Conservation (phyloP, 2,329 filamentous ascomycete genomes). For the Lithohypha guttulata region DNA sequence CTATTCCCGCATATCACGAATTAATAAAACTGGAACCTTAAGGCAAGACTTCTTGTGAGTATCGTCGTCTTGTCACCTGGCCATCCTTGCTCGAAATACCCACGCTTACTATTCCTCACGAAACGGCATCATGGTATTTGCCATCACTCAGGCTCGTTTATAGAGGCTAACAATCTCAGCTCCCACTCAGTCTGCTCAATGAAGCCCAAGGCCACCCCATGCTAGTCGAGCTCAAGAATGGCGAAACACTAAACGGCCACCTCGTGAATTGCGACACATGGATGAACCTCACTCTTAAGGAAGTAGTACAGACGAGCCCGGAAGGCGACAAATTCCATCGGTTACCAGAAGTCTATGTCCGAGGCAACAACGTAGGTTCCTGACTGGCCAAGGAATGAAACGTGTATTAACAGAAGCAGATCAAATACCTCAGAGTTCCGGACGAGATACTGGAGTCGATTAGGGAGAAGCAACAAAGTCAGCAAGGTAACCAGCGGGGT, state of each 20-base stretch:
- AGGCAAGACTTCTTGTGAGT: too few species aligned
- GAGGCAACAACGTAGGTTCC: constrained; percentile 79
- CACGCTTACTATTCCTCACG: too few species aligned
- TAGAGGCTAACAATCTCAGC: constrained; percentile 32
- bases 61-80: too few species aligned
- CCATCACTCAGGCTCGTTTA: too few species aligned
- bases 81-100: too few species aligned
- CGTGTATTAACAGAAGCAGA: constrained; percentile 44
- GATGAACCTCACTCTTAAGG: constrained; percentile 98
- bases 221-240: constrained; percentile 94
- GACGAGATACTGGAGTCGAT: constrained; percentile 94
- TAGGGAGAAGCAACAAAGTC: constrained; percentile 75
- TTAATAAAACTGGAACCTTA: too few species aligned
- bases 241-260: constrained; percentile 93
- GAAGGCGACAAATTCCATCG: constrained; percentile 91
- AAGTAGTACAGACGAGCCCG: constrained; percentile 91
- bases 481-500: constrained; percentile 27
- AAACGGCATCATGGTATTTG: too few species aligned
- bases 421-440: constrained; percentile 93
- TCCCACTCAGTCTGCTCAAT: constrained; percentile 70
- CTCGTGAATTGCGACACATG: constrained; percentile 96
- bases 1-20: too few species aligned
- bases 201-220: constrained; percentile 96
- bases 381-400: not conserved
- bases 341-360: constrained; percentile 87